phyloP scores from a whole-genome alignment of 2,329 filamentous ascomycete genomes.

The Ploettnerulaceae sp. region DNA sequence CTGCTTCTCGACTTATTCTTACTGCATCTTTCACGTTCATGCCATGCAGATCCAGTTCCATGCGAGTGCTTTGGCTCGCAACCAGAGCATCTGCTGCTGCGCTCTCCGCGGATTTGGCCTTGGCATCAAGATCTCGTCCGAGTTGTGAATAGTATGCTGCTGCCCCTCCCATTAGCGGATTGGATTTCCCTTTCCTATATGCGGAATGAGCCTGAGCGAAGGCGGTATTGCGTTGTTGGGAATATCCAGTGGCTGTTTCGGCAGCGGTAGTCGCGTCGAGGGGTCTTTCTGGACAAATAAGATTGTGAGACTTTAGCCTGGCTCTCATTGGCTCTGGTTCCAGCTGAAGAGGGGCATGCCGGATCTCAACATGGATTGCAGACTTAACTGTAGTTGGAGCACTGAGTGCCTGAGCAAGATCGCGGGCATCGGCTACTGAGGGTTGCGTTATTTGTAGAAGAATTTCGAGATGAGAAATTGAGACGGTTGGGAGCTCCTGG shows the following conservation, averaged over 20 bases:
- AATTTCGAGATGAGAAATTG: slow-evolving; percentile 43
- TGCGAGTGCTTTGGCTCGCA: slow-evolving; percentile 55
- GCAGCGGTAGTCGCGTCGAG: slow-evolving; percentile 13
- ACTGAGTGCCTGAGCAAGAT: slow-evolving; percentile 52
- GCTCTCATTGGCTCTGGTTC: slow-evolving; percentile 6
- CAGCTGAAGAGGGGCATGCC: slow-evolving; percentile 26
- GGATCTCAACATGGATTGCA: slow-evolving; percentile 29
- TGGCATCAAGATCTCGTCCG: slow-evolving; percentile 57
- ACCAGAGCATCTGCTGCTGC: slow-evolving; percentile 67
- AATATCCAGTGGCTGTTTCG: slow-evolving; percentile 12
- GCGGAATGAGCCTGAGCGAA: slow-evolving; percentile 54
- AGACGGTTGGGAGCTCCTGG: slow-evolving; percentile 49
- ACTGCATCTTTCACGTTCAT: slow-evolving; percentile 77
- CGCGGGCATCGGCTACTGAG: slow-evolving; percentile 52
- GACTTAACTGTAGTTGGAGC: slow-evolving; percentile 20
- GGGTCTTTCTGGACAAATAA: slow-evolving; percentile 10
- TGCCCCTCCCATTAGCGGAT: slow-evolving; percentile 68
- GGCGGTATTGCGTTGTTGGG: slow-evolving; percentile 35
- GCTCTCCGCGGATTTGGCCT: slow-evolving; percentile 55
- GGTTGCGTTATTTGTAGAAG: slow-evolving; percentile 53
- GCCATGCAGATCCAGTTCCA: slow-evolving; percentile 74
- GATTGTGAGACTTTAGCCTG: slow-evolving; percentile 8
- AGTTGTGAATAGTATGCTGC: slow-evolving; percentile 71
- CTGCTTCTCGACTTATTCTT: slow-evolving; percentile 65
- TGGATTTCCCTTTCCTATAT: slow-evolving; percentile 59